These are phyloP conservation scores for Syzygium malaccense DNA, from an alignment of 441 rosid species.

Conservation along the genomic window DNA sequence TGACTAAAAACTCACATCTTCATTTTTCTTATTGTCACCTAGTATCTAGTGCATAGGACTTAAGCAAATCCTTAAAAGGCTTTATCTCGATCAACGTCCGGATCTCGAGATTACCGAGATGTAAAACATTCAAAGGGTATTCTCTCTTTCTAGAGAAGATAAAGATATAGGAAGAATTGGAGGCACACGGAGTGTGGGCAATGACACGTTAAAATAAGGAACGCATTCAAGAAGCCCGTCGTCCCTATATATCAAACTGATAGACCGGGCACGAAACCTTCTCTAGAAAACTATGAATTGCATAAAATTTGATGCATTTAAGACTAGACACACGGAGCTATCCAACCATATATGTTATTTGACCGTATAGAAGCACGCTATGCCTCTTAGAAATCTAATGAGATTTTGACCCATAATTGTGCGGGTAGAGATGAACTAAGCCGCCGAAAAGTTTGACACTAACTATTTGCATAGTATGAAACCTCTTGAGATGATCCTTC, in stretches of 20 bases:
- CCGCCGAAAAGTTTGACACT: background rate
- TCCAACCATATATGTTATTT: background rate
- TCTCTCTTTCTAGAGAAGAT: no score
- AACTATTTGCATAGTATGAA: background rate
- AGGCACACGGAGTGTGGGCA: no score
- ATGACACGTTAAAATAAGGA: no score
- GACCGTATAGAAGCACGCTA: background rate
- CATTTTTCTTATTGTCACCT: background rate
- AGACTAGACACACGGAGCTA: background rate
- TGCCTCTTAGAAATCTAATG: background rate
- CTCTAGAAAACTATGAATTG: background rate
- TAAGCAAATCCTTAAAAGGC: no score
- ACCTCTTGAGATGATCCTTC: background rate
- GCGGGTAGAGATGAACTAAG: background rate
- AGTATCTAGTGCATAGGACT: background rate
- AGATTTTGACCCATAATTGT: background rate
- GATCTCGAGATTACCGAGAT: no score
- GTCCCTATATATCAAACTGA: no score
- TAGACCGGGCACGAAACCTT: background rate
- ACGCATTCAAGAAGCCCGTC: no score
- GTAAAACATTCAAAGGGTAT: no score
- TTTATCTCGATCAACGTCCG: no score
- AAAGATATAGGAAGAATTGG: no score
- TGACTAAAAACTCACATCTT: background rate
- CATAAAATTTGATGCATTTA: background rate